phyloP scores from a whole-genome alignment of 805 yeast species.

The Nakazawaea molendinolei region DNA sequence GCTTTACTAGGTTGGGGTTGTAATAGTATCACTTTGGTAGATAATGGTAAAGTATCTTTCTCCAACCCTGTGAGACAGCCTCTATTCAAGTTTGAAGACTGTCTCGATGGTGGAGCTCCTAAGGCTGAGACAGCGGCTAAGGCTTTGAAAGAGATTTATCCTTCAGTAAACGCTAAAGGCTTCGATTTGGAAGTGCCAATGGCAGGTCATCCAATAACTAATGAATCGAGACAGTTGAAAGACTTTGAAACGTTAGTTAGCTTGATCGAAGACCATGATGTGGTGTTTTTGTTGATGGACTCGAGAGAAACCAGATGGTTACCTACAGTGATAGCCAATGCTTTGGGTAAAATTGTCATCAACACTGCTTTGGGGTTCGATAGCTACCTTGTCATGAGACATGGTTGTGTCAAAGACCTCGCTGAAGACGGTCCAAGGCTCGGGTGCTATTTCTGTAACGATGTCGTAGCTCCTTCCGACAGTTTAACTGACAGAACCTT shows the following conservation, averaged over 20 bases:
- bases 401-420: conserved; percentile 46
- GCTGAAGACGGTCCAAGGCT: conserved; percentile 30
- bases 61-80: conserved; percentile 97
- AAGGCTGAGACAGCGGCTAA: conserved; percentile 79
- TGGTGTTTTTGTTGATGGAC: conserved; percentile 77
- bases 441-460: conserved; percentile 96
- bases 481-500: conserved; percentile 80
- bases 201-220: conserved; percentile 85
- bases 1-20: conserved; percentile 95
- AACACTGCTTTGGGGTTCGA: conserved; percentile 96
- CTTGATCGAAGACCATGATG: conserved; percentile 66
- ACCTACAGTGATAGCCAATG: conserved; percentile 80
- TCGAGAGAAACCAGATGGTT: conserved; percentile 96
- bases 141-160: conserved; percentile 67
- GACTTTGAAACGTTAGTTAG: conserved; percentile 47
- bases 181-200: conserved; percentile 75
- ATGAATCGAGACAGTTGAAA: conserved; percentile 39
- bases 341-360: conserved; percentile 64
- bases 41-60: conserved; percentile 80
- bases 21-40: conserved; percentile 77
- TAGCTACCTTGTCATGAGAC: conserved; percentile 88
- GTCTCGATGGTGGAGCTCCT: conserved; percentile 62
- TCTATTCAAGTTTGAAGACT: conserved; percentile 73
- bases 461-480: conserved; percentile 90
- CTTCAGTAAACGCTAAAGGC: conserved; percentile 66